Evolutionary conservation across 169 alveolate genomes (phyloP), one percentile per base, ranked within the genome.

Genomic region (Plasmodium yoelii): DNA sequence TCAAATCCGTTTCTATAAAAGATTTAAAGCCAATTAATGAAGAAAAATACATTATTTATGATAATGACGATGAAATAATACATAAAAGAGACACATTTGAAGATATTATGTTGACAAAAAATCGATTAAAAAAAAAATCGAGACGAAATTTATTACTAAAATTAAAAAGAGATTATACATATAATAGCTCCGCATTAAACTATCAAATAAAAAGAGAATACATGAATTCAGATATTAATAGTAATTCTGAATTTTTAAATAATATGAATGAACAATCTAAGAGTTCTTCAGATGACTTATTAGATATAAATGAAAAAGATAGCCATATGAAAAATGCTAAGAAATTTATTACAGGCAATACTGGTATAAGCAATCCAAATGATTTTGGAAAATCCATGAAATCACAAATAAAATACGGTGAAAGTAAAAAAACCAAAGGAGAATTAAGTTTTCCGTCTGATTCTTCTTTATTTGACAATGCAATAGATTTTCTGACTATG

Each of bases 31-130:
- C 91, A 46, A 86, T 86, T 42, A 86, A 86, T 70, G 91, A 86
- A 46, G 91, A 86, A 51, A 86, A 86, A 24, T 86, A 86, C 24
- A 61, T 86, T 46, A 86, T 86, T 19, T 86, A 86, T 46, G 91
- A 86, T 47, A 86, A 86, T 51, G 91, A 86, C 49, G 91, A 86
- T 86, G 91, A 86, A 39, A 86, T 86, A 9, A 57, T 86, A 46
- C 87, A 86, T 44, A 86, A 86, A 18, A 86, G 57, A 51, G 91
- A 86, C 39, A 86, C 91, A 18, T 86, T 86, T 70, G 91, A 86
- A 86, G 91, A 86, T 69, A 70, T 86, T 42, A 86, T 86, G 91
- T 86, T 86, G 64, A 86, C 91, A 24, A 55, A 70, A 86, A 86
- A 86, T 86, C 13, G 91, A 59, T 28, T 86, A 51, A 86, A 86